These are phyloP conservation scores for Cyberlindnera saturnus DNA, from an alignment of 805 yeast species.

Conservation along the genomic window DNA sequence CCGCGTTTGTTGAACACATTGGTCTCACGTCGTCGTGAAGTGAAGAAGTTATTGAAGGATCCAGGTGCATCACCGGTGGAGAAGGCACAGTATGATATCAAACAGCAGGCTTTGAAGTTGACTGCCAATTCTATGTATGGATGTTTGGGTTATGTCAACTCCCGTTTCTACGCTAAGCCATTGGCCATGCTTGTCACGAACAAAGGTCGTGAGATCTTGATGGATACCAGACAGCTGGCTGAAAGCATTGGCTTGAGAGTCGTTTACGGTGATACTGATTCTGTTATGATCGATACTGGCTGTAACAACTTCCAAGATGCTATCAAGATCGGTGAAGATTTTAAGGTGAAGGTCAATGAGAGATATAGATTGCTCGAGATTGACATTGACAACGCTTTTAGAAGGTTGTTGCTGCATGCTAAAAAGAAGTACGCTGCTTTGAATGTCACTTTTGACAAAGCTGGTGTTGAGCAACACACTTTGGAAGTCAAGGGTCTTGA, in stretches of 20 bases:
- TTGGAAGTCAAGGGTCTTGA: constrained; percentile 95
- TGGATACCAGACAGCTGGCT: constrained; percentile 89
- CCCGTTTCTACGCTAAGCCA: constrained; percentile 94
- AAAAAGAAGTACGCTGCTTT: constrained; percentile 97
- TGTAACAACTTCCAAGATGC: constrained; percentile 67
- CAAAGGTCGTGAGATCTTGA: constrained; percentile 91
- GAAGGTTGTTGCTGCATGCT: constrained; percentile 78
- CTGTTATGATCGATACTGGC: constrained; percentile 96
- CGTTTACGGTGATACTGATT: constrained; percentile 97
- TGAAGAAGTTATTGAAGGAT: constrained; percentile 76
- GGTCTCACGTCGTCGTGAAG: constrained; percentile 89
- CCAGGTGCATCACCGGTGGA: constrained; percentile 59
- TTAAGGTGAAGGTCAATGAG: constrained; percentile 82
- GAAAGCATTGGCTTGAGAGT: constrained; percentile 79
- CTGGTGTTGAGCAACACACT: constrained; percentile 49
- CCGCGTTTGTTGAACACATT: constrained; percentile 79
- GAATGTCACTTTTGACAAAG: constrained; percentile 45
- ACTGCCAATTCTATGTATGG: constrained; percentile 99
- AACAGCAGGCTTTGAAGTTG: constrained; percentile 90
- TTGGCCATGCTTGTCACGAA: constrained; percentile 92
- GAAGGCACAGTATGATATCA: constrained; percentile 83
- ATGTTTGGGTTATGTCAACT: constrained; percentile 86
- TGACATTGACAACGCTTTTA: constrained; percentile 91
- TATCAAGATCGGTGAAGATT: constrained; percentile 72
- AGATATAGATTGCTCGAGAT: constrained; percentile 83